A percentile compares a stretch with the other conserved stretches of the same genome.
Conservation (phyloP, 1,139 yeast genomes). For the Entelexis sorbosivorans region DNA sequence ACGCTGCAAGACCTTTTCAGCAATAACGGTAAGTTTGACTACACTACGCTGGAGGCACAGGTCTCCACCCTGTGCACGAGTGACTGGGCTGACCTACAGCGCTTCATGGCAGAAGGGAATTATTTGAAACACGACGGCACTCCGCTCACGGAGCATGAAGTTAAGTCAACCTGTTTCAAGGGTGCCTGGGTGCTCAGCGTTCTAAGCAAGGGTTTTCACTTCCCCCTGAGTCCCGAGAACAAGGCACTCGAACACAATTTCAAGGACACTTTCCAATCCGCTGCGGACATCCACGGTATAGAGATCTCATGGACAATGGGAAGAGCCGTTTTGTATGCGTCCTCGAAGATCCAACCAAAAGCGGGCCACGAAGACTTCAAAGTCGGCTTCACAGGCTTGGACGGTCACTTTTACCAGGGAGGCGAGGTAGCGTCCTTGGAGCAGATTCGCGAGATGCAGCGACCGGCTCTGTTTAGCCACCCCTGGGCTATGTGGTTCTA, state of each 20-base stretch:
- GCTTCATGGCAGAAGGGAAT: constrained; percentile 26
- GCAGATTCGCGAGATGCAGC: neutral
- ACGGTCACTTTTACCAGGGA: constrained; percentile 15
- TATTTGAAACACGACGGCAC: constrained; percentile 23
- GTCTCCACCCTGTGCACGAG: constrained; percentile 41
- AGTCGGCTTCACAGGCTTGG: constrained; percentile 38
- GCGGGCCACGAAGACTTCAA: neutral
- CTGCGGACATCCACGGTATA: constrained; percentile 51
- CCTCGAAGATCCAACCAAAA: constrained; percentile 28
- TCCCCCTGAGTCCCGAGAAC: constrained; percentile 35
- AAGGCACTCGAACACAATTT: constrained; percentile 23
- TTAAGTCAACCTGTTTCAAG: constrained; percentile 50
- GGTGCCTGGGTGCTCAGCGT: constrained; percentile 64
- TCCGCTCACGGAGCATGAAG: constrained; percentile 30
- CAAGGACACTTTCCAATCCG: constrained; percentile 45
- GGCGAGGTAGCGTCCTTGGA: constrained; percentile 13
- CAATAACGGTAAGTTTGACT: constrained; percentile 34
- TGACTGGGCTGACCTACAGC: constrained; percentile 37
- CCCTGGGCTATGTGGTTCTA: neutral
- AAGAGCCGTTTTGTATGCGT: constrained; percentile 55
- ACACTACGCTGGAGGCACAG: constrained; percentile 34
- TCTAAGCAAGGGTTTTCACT: constrained; percentile 60
- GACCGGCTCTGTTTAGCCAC: neutral
- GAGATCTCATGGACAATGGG: constrained; percentile 81
- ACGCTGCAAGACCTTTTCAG: constrained; percentile 43